Base-by-base conservation (phyloP, 2,329 filamentous ascomycete species). In the Aspergillus ustus region DNA sequence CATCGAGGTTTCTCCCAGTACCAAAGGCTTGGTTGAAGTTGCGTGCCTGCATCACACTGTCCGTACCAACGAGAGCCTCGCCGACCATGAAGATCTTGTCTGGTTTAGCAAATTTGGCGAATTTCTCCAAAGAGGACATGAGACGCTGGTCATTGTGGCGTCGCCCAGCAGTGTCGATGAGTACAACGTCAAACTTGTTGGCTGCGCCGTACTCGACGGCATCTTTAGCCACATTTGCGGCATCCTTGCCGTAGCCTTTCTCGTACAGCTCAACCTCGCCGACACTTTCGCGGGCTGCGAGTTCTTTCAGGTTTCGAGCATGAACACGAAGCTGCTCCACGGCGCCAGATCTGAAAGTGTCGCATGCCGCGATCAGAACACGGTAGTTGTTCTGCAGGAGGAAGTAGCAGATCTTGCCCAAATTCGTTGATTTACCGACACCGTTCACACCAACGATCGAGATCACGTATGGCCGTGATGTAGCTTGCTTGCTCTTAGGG, bases 21-120 rank as follows among this genome's bases (percentile, higher is more conserved):
- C 95, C 96, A 79, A 99, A 98, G 2, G 92, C 91, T 43, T 89
- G 88, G 74, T 97, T 97, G 82, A 99, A 99, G 80, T 97, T 97
- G 71, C 93, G 87, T 3, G 96, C 95, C 79, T 99, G 95, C 52
- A 93, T 92, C 22, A 99, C 95, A 4, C 91, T 93, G 78, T 99
- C 96, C 4, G 92, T 97, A 61, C 95, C 95, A 0, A 99, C 96
- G 28, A 99, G 86, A 8, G 95, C 95, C 85, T 91, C 90, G 65
- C 87, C 89, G 65, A 99, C 95, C 93, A 99, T 98, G 75, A 99
- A 87, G 66, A 99, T 97, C 84, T 99, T 98, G 79, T 99, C 94
- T 0, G 96, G 96, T 67, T 94, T 88, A 0, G 95, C 95, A 70
- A 98, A 91, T 75, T 97, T 96, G 65, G 92, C 94, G 75, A 99